Percentiles rank a stretch among this genome's conserved stretches.
These are phyloP conservation scores for Linnemannia hyalina DNA, from an alignment of 192 early-diverging fungal genomes.

Conservation along the genomic window DNA sequence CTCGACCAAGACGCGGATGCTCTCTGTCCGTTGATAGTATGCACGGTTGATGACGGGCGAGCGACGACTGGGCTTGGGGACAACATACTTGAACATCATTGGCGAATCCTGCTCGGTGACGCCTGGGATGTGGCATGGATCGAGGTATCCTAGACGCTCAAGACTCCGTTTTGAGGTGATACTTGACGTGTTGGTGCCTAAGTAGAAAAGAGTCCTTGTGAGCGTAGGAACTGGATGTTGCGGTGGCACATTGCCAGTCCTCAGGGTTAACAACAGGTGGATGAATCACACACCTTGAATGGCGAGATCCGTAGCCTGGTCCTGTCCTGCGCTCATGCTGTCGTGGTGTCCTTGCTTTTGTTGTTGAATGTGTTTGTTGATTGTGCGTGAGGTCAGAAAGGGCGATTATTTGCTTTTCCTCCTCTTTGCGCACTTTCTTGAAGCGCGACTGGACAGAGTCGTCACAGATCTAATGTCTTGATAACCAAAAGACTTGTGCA, in stretches of 20 bases:
- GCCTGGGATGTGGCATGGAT: slow-evolving; percentile 30
- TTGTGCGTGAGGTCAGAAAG: neutral
- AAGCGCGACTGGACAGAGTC: neutral
- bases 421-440: neutral
- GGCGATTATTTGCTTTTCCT: neutral
- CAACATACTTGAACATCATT: slow-evolving; percentile 48
- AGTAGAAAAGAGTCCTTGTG: neutral
- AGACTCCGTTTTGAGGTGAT: slow-evolving; percentile 54
- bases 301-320: slow-evolving; percentile 49
- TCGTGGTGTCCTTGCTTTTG: neutral
- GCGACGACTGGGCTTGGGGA: slow-evolving; percentile 38
- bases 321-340: neutral
- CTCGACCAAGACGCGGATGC: slow-evolving; percentile 39
- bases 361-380: neutral
- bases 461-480: neutral
- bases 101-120: slow-evolving; percentile 46
- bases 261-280: neutral
- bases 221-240: neutral
- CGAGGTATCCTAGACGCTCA: slow-evolving; percentile 46
- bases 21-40: slow-evolving; percentile 41
- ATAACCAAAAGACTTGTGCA: too few species aligned
- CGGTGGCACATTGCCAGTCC: neutral
- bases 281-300: slow-evolving; percentile 31
- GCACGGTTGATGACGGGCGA: slow-evolving; percentile 55
- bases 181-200: slow-evolving; percentile 54